Conservation (phyloP, 495 filamentous ascomycete species). For the Parachaetomium inaequale region DNA sequence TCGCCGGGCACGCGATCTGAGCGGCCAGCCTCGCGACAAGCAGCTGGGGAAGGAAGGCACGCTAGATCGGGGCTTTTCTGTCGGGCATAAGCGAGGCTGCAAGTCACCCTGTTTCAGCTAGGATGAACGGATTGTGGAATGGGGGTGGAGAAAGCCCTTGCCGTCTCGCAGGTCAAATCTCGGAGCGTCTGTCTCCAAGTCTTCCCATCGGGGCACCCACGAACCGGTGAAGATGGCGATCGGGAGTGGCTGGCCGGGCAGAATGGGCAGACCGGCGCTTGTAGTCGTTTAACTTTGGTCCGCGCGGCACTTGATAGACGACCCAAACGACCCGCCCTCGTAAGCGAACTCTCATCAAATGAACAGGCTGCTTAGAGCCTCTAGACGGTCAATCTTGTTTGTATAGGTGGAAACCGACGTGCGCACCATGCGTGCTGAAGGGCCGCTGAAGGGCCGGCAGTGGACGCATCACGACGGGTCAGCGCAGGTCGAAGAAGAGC, state of each 20-base stretch:
- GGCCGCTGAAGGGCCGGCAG: too few relatives aligned
- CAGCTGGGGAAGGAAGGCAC: neutral
- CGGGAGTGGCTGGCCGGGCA: neutral
- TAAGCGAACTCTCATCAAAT: neutral
- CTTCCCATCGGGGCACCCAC: neutral
- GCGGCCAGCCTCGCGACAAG: neutral
- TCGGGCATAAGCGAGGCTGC: constrained; percentile 33
- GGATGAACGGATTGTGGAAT: constrained; percentile 29
- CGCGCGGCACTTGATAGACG: constrained; percentile 11
- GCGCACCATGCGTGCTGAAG: too few relatives aligned
- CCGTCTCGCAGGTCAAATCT: constrained; percentile 23
- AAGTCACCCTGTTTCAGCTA: constrained; percentile 32
- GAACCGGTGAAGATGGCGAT: constrained; percentile 2
- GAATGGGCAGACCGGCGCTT: constrained; percentile 1
- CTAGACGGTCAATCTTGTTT: too few relatives aligned
- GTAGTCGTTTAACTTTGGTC: neutral
- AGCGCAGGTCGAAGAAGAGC: too few relatives aligned
- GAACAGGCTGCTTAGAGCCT: neutral
- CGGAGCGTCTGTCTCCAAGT: constrained; percentile 16
- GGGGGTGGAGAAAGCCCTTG: constrained; percentile 28
- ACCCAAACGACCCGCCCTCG: neutral
- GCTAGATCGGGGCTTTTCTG: constrained; percentile 26
- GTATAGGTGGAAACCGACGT: too few relatives aligned
- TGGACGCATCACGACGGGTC: too few relatives aligned
- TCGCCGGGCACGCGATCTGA: constrained; percentile 1